Base-by-base conservation (phyloP, 2,329 filamentous ascomycete species). In the Aspergillus puulaauensis region DNA sequence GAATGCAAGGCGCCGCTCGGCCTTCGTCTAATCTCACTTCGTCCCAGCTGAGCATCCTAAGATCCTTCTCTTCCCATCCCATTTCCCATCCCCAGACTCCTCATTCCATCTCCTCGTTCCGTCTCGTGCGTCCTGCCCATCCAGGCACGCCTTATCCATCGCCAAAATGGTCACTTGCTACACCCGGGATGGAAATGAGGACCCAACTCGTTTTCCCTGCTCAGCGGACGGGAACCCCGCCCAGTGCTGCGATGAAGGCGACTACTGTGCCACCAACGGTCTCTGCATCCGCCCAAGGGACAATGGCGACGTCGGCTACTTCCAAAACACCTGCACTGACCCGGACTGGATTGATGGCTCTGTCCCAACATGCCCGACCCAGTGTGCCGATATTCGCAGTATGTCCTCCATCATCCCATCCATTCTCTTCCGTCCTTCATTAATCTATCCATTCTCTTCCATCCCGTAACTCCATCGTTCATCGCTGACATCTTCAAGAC, bases 241-340 rank as follows among this genome's bases (percentile, higher is more conserved):
- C 7, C 53, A 55, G 14, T 55, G 53, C 37, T 55, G 53, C 37
- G 39, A 17, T 6, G 37, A 33, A 5, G 53, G 53, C 24, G 45
- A 49, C 37, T 43, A 23, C 35, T 55, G 53, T 41, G 53, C 53
- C 11, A 35, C n/a, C 37, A 50, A 55, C 45, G 53, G 53, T 6
- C 53, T 55, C 35, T 55, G 53, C 39, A n/a, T 37, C 4, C 12
- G 45, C 7, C 15, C 9, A 14, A 17, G 17, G 9, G 44, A 43
- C 14, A 45, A 41, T 23, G 44, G 17, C 45, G 33, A 41, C 3
- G n/a, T 21, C 4, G 19, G 35, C 4, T 47, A 40, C 35, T 55
- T 44, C 44, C 45, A 48, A 12, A 49, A 55, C 23, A 55, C 52
- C 19, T 55, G 52, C 52, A 31, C 11, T 6, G 45, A 31, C 11